Percentiles rank a stretch among this genome's conserved stretches.
phyloP scores from a whole-genome alignment of 371 early-diverging fungal species.

The Smittium mucronatum region DNA sequence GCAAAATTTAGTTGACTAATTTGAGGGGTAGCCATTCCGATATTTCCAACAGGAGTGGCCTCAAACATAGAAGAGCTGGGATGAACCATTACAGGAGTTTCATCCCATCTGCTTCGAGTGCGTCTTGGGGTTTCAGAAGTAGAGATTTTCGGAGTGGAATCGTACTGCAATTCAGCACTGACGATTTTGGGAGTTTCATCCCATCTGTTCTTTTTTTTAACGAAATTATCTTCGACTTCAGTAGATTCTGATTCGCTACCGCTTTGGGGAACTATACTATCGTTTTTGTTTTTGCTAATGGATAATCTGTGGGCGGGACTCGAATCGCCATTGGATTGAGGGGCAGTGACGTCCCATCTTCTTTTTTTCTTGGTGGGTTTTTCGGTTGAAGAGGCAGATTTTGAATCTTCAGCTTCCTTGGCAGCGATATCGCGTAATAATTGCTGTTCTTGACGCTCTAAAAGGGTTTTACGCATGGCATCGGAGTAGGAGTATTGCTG shows the following conservation, averaged over 20 bases:
- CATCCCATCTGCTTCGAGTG: slow-evolving; percentile 67
- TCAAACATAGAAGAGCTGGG: slow-evolving; percentile 39
- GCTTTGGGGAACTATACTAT: slow-evolving; percentile 45
- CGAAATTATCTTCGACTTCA: slow-evolving; percentile 25
- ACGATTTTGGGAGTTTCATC: slow-evolving; percentile 43
- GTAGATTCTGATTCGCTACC: slow-evolving; percentile 31
- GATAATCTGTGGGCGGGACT: slow-evolving; percentile 20
- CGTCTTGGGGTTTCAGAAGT: slow-evolving; percentile 38
- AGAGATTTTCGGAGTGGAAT: slow-evolving; percentile 46
- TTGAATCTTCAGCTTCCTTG: slow-evolving; percentile 19
- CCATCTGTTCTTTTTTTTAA: slow-evolving; percentile 43
- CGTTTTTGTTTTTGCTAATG: slow-evolving; percentile 35
- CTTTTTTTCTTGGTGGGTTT: slow-evolving; percentile 41
- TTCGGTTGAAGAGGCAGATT: neutral
- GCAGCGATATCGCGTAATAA: slow-evolving; percentile 32
- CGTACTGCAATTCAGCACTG: slow-evolving; percentile 14
- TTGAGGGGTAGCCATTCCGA: slow-evolving; percentile 52
- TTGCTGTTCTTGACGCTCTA: slow-evolving; percentile 54
- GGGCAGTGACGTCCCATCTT: slow-evolving; percentile 79
- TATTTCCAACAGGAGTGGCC: slow-evolving; percentile 51
- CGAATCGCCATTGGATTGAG: slow-evolving; percentile 34
- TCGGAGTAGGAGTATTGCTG: slow-evolving; percentile 49
- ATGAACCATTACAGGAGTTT: slow-evolving; percentile 48
- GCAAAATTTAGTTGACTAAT: slow-evolving; percentile 10
- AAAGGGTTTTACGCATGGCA: slow-evolving; percentile 70